Evolutionary conservation across 2,329 filamentous ascomycete species (phyloP).

Genomic region (Knufia petricola): DNA sequence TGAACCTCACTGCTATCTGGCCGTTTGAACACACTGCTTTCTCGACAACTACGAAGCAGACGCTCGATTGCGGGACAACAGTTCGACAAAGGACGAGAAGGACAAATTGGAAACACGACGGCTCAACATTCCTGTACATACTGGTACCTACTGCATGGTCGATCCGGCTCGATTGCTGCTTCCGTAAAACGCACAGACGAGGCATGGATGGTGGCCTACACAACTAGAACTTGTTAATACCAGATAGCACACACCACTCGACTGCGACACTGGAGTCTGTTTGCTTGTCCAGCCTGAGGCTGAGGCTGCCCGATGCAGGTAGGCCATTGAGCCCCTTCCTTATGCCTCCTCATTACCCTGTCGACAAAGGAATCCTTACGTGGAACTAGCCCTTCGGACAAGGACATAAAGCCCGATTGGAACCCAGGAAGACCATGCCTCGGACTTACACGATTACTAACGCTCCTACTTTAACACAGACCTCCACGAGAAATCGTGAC

Average conservation of each 20-base stretch:
- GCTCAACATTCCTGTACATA: no score
- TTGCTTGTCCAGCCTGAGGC: slow-evolving; percentile 6
- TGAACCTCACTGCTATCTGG: no score
- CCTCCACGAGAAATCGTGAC: slow-evolving; percentile 33
- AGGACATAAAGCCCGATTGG: background rate
- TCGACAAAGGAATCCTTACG: no score
- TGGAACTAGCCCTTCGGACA: no score
- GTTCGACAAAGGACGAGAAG: background rate
- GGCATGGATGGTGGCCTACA: slow-evolving; percentile 1
- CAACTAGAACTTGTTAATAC: no score
- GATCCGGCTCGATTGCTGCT: background rate
- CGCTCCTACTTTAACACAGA: slow-evolving; percentile 23
- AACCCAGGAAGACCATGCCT: background rate
- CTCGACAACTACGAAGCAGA: background rate
- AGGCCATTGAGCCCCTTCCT: slow-evolving; percentile 10
- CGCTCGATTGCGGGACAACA: no score
- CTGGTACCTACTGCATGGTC: background rate
- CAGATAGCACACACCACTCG: background rate
- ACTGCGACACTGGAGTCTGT: slow-evolving; percentile 11
- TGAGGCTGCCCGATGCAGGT: slow-evolving; percentile 21
- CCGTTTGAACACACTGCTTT: no score
- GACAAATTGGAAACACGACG: background rate
- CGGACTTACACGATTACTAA: slow-evolving; percentile 8
- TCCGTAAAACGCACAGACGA: background rate
- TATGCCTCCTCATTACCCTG: background rate